Percentiles rank a stretch among this genome's conserved stretches.
Evolutionary conservation across 78 protist species (phyloP).

Genomic region (Dictyostelium capitatum): DNA sequence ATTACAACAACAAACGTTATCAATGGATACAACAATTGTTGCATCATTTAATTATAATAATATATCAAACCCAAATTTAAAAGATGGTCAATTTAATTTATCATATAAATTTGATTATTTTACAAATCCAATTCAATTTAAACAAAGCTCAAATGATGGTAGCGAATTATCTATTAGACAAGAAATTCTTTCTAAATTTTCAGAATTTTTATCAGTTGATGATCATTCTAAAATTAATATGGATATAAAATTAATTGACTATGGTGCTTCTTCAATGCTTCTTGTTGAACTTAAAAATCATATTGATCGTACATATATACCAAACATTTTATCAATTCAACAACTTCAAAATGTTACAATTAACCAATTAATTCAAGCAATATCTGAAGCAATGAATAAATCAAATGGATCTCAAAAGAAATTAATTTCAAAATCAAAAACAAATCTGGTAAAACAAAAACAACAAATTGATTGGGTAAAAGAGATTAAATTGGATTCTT

Average conservation of each 20-base stretch:
- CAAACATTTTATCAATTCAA: constrained; percentile 20
- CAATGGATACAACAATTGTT: not conserved
- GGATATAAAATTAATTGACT: constrained; percentile 8
- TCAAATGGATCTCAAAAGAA: not conserved
- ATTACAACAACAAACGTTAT: not conserved
- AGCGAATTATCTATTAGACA: constrained; percentile 11
- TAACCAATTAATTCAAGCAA: constrained; percentile 29
- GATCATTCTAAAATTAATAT: not conserved
- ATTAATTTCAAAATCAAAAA: not conserved
- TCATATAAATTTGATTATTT: not conserved
- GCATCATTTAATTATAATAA: not conserved
- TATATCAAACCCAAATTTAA: not conserved
- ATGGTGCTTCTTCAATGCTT: too few species aligned
- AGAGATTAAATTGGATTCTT: constrained; percentile 7
- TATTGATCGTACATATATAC: constrained; percentile 30
- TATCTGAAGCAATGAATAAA: not conserved
- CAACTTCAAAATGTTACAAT: constrained; percentile 51
- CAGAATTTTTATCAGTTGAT: not conserved
- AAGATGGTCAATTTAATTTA: not conserved
- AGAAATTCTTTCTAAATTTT: not conserved
- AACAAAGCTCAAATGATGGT: not conserved
- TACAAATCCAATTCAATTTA: not conserved
- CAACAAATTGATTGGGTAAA: not conserved
- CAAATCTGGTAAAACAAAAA: not conserved
- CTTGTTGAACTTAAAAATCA: too few species aligned